These are phyloP conservation scores for Astrothelium macrocarpum DNA, from an alignment of 495 filamentous ascomycete species.

Conservation along the genomic window DNA sequence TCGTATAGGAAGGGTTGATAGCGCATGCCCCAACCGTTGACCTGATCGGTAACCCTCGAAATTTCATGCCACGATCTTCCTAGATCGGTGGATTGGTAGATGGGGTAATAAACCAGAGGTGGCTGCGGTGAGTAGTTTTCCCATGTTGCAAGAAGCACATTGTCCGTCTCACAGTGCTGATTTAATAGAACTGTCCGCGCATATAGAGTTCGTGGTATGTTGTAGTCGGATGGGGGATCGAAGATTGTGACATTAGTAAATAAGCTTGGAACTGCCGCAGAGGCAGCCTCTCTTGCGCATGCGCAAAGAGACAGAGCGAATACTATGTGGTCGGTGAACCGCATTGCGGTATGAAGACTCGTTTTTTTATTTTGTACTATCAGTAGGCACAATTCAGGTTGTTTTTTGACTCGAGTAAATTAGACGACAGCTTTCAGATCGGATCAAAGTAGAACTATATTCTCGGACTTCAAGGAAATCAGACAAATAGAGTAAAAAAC, in stretches of 20 bases:
- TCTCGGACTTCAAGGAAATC: neutral
- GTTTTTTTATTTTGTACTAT: no score
- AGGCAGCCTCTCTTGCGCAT: neutral
- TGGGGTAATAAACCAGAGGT: constrained; percentile 52
- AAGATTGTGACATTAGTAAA: constrained; percentile 36
- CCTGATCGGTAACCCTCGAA: constrained; percentile 51
- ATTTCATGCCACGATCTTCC: constrained; percentile 55
- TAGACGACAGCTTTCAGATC: neutral
- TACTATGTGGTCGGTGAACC: neutral
- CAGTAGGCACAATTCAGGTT: no score
- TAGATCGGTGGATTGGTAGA: constrained; percentile 52
- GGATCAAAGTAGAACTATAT: neutral
- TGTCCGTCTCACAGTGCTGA: constrained; percentile 22
- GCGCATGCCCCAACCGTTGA: constrained; percentile 53
- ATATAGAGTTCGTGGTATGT: constrained; percentile 41
- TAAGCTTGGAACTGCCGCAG: neutral
- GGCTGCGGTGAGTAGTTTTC: constrained; percentile 51
- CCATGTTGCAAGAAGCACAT: constrained; percentile 54
- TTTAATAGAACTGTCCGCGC: constrained; percentile 42
- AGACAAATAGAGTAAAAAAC: neutral
- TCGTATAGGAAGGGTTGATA: constrained; percentile 61
- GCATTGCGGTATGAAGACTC: neutral
- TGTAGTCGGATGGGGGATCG: constrained; percentile 36
- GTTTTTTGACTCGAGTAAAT: no score
- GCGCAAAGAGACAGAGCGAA: neutral